Conservation (phyloP, 2,329 filamentous ascomycete species). For the Aspergillus alliaceus region DNA sequence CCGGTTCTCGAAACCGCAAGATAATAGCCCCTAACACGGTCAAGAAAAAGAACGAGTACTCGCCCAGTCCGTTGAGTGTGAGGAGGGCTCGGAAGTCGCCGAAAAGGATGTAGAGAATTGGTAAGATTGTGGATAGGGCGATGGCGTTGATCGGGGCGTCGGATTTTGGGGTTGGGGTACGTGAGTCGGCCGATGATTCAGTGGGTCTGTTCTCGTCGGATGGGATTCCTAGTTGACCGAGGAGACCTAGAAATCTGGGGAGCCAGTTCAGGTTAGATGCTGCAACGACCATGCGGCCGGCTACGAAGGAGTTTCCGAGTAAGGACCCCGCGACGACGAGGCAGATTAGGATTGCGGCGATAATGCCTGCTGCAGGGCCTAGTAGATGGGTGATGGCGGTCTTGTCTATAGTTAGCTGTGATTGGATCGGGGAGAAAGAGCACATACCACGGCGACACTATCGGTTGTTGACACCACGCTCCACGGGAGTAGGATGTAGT, state of each 20-base stretch:
- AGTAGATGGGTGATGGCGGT: conserved; percentile 15
- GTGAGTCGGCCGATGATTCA: neutral
- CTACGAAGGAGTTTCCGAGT: conserved; percentile 18
- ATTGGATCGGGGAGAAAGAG: too few species aligned
- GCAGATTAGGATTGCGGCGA: conserved; percentile 12
- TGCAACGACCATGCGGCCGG: conserved; percentile 16
- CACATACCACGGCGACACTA: conserved; percentile 17
- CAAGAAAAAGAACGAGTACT: conserved; percentile 20
- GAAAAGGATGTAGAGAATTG: conserved; percentile 14
- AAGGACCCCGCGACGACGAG: conserved; percentile 16
- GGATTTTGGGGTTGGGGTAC: neutral
- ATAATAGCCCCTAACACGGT: conserved; percentile 15
- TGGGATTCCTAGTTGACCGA: conserved; percentile 4
- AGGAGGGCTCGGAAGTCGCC: conserved; percentile 18
- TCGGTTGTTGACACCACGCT: conserved; percentile 15
- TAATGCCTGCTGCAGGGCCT: conserved; percentile 10
- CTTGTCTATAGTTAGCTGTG: neutral
- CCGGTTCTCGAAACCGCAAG: conserved; percentile 16
- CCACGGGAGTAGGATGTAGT: conserved; percentile 19
- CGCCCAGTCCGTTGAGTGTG: conserved; percentile 18
- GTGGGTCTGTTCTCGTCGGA: neutral
- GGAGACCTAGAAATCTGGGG: conserved; percentile 9
- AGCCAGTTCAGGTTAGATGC: conserved; percentile 17
- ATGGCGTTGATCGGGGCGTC: conserved; percentile 18
- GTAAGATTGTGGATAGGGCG: conserved; percentile 11